Percentiles rank a stretch among this genome's conserved stretches.
These are phyloP conservation scores for Orychophragmus violaceus DNA, from an alignment of 345 rosid species.

Conservation along the genomic window DNA sequence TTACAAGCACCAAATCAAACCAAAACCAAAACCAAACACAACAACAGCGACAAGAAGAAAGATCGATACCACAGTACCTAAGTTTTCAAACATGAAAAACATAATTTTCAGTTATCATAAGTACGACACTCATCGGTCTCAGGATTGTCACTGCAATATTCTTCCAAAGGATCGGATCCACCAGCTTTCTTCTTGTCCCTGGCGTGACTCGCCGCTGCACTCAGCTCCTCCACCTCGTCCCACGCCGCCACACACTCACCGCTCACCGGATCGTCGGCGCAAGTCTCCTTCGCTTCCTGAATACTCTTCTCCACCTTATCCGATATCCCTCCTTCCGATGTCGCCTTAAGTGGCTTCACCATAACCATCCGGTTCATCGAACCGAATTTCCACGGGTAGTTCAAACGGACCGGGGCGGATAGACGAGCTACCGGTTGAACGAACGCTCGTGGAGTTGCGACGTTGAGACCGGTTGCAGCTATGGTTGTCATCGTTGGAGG, in stretches of 20 bases:
- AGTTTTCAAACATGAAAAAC: not conserved
- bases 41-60: not conserved
- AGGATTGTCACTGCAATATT: slow-evolving; percentile 82
- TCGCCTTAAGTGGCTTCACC: slow-evolving; percentile 62
- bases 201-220: slow-evolving; percentile 97
- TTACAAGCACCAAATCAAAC: slow-evolving; percentile 1
- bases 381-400: slow-evolving; percentile 44
- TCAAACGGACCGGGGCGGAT: slow-evolving; percentile 24
- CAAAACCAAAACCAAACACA: not conserved
- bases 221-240: slow-evolving; percentile 99
- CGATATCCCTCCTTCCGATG: slow-evolving; percentile 62
- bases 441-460: slow-evolving; percentile 40
- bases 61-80: slow-evolving; percentile 12
- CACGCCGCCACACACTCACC: slow-evolving; percentile 98
- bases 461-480: slow-evolving; percentile 36
- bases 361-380: slow-evolving; percentile 30
- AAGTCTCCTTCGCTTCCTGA: slow-evolving; percentile 66
- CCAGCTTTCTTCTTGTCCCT: slow-evolving; percentile 69
- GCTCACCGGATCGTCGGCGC: slow-evolving; percentile 75
- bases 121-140: slow-evolving; percentile 96
- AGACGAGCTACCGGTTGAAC: slow-evolving; percentile 32
- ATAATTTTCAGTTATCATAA: slow-evolving; percentile 47
- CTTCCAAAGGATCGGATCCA: slow-evolving; percentile 72
- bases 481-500: slow-evolving; percentile 52
- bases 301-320: slow-evolving; percentile 86